Evolutionary conservation across 208 protist genomes (phyloP), one percentile per base, ranked within the genome.

Genomic region (Trypanosoma caninum): DNA sequence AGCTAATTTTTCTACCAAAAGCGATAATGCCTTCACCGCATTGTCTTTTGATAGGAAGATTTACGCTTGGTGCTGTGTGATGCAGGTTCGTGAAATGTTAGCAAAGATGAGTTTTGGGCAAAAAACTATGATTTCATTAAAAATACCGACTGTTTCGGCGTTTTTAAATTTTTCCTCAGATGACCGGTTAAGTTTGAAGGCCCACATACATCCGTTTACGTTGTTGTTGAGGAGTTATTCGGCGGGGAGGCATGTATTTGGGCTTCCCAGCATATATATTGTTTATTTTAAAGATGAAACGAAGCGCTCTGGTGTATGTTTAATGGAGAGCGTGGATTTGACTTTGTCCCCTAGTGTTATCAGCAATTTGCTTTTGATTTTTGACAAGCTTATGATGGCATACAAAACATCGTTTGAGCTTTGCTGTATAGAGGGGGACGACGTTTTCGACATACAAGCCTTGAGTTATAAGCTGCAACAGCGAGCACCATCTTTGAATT

Each of bases 301-400:
- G 35, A 82, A 82, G 61, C 72, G 80, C 53, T 72, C 71, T 1
- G 70, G 55, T 37, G 78, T 58, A 34, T 65, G 89, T 30, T 74
- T 92, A 46, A 63, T 93, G 45, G 84, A 90, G 38, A 79, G 58
- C 7, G 58, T 96, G n/a, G 80, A 78, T 25, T 76, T 91, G 41
- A 89, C 76, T 9, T 68, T 96, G 23, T 88, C 82, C 8, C 80
- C 89, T 16, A 74, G 73, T 27, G 86, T 96, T 47, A 77, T 91
- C 38, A 88, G 89, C 42, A 84, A 96, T 78, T 61, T 72, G 28
- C 18, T 90, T 23, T 69, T 91, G 14, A 69, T 82, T 14, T 94
- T 79, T 50, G 67, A 82, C 28, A 82, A 79, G 68, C 3, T 90
- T 27, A 72, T 80, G 11, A 50, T 64, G 16, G 72, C 82, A 35